These are phyloP conservation scores for Lachancea lanzarotensis DNA, from an alignment of 805 yeast species.

Conservation along the genomic window DNA sequence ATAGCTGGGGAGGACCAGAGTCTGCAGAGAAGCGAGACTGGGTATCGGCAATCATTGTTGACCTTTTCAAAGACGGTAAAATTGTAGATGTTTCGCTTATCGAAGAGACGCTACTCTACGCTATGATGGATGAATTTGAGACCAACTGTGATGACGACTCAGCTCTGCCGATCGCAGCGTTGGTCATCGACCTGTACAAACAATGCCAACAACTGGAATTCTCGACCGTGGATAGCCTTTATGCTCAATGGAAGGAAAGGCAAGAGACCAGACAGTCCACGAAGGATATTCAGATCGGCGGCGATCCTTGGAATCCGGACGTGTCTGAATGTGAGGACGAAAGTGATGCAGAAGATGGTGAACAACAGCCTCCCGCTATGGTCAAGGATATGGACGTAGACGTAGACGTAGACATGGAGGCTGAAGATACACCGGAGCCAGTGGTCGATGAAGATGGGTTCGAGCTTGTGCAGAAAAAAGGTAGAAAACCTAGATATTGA, in stretches of 20 bases:
- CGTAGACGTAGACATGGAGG: constrained; percentile 31
- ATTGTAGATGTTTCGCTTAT: constrained; percentile 70
- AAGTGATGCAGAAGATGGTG: constrained; percentile 39
- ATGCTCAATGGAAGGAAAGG: constrained; percentile 51
- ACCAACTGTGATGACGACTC: constrained; percentile 84
- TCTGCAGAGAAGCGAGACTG: constrained; percentile 91
- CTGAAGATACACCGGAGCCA: constrained; percentile 41
- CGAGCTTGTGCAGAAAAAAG: constrained; percentile 72
- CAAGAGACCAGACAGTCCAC: constrained; percentile 35
- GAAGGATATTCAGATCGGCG: constrained; percentile 40
- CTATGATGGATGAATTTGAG: constrained; percentile 94
- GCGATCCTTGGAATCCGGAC: constrained; percentile 61
- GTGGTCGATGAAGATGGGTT: constrained; percentile 92
- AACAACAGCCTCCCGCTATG: constrained; percentile 21
- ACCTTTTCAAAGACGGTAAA: constrained; percentile 56
- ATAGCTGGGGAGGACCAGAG: constrained; percentile 93
- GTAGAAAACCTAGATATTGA: constrained; percentile 40
- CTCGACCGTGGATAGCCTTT: constrained; percentile 50
- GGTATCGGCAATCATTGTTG: constrained; percentile 79
- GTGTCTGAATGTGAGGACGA: constrained; percentile 43
- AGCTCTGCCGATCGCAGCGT: constrained; percentile 65
- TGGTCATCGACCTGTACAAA: constrained; percentile 57
- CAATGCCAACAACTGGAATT: constrained; percentile 53
- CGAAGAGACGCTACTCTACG: constrained; percentile 78
- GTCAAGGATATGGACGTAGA: constrained; percentile 33